Evolutionary conservation across 192 early-diverging fungal genomes (phyloP), one percentile per base, ranked within the genome.

Genomic region (Coemansia sp.): DNA sequence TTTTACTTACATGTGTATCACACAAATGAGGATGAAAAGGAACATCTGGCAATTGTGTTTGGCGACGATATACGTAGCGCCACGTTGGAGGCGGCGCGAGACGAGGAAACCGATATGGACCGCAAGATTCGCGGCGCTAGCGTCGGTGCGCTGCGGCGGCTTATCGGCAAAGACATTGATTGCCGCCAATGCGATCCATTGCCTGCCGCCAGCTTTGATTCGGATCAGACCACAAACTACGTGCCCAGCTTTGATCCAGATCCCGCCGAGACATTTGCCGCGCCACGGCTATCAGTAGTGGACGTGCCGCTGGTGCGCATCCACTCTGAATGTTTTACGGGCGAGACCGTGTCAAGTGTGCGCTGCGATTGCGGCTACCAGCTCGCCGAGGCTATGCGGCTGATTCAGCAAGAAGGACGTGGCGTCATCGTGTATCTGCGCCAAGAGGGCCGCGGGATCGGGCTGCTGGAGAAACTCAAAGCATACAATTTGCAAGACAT

Each of bases 341-440:
- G 96, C 49, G 96, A 98, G 67, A 97, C 93, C 0, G 87, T 97
- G 3, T 88, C 91, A 21, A 93, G 91, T 9, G 86, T 86, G 57
- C 86, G 96, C 9, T 98, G 96, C 66, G 96, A 98, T 75, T 98
- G 96, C 79, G 94, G 90, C 12, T 93, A 94, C 64, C 95, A 98
- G 69, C 82, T 98, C 58, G 88, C 94, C 56, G 90, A 91, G 69
- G 92, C 96, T 0, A 95, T 96, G 92, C 78, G 88, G 47, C 72
- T 89, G 59, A 97, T 98, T 78, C 88, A 91, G 59, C 65, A 67
- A 24, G 92, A 91, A 62, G 90, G 92, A 12, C 80, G 89, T 1
- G 96, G 95, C n/a, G 92, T 97, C 11, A 90, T 98, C 64, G 87
- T 98, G 5, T 98, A 98, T 68, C 74, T 98, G 70, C 88, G 91